Evolutionary conservation across 495 filamentous ascomycete genomes (phyloP).

Genomic region (Aspergillus ellipticus): DNA sequence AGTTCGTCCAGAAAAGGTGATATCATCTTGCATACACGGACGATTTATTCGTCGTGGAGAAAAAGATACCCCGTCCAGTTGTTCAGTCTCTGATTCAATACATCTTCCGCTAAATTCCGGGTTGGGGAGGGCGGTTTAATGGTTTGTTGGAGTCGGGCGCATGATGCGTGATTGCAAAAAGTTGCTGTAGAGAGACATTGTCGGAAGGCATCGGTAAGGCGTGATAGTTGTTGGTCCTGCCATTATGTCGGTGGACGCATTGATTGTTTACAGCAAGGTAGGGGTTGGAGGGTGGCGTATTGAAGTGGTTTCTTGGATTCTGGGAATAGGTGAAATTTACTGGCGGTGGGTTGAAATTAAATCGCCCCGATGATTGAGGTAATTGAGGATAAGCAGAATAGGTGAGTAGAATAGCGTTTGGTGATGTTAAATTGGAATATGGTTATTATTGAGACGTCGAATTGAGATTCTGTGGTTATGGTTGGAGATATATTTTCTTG

Average conservation of each 20-base stretch:
- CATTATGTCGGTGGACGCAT: slow-evolving; percentile 20
- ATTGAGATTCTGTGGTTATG: background rate
- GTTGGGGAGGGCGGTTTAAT: too few relatives aligned
- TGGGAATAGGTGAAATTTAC: slow-evolving; percentile 20
- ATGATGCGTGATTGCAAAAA: too few relatives aligned
- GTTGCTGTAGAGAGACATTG: slow-evolving; percentile 20
- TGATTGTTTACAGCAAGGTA: slow-evolving; percentile 42
- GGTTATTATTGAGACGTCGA: background rate
- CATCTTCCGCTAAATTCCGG: too few relatives aligned
- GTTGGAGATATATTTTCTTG: background rate
- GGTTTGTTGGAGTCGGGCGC: too few relatives aligned
- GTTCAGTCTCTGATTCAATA: too few relatives aligned
- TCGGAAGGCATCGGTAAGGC: slow-evolving; percentile 29
- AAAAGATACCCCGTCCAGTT: too few relatives aligned
- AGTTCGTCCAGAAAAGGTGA: too few relatives aligned
- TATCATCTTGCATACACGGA: too few relatives aligned
- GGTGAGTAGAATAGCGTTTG: background rate
- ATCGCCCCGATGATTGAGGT: slow-evolving; percentile 46
- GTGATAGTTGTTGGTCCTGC: slow-evolving; percentile 18
- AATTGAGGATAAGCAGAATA: slow-evolving; percentile 32
- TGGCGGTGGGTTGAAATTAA: slow-evolving; percentile 35
- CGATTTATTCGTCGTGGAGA: too few relatives aligned
- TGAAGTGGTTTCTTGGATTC: slow-evolving; percentile 16
- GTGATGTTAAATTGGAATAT: slow-evolving; percentile 14
- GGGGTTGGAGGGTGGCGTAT: slow-evolving; percentile 29